Conservation (phyloP, 1,284 basidiomycete species). For the Pseudozyma flocculosa region DNA sequence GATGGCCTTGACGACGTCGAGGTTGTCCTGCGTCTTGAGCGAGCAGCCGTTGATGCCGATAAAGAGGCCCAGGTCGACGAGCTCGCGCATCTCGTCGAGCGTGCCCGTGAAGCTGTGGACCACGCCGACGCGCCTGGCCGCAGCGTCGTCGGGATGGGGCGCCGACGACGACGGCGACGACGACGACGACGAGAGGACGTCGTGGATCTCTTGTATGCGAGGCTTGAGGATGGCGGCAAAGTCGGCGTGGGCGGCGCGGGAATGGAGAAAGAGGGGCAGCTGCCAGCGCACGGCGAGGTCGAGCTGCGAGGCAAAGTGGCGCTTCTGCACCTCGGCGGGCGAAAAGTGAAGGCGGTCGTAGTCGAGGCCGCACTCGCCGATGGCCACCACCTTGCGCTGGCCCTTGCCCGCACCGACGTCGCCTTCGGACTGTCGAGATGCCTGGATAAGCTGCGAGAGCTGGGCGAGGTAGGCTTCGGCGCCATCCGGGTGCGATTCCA, state of each 20-base stretch:
- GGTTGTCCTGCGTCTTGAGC: slow-evolving; percentile 75
- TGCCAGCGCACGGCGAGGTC: slow-evolving; percentile 70
- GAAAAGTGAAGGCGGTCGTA: slow-evolving; percentile 80
- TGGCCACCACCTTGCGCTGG: slow-evolving; percentile 64
- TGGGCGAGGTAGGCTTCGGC: slow-evolving; percentile 69
- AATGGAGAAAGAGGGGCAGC: slow-evolving; percentile 83
- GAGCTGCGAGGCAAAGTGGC: slow-evolving; percentile 73
- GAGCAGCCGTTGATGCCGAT: slow-evolving; percentile 81
- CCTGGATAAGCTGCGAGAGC: slow-evolving; percentile 45
- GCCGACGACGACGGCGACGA: background rate
- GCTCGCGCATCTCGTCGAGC: slow-evolving; percentile 68
- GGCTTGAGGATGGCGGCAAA: slow-evolving; percentile 67
- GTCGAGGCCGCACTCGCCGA: slow-evolving; percentile 86
- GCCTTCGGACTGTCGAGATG: background rate
- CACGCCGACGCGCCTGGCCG: slow-evolving; percentile 60
- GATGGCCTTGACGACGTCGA: slow-evolving; percentile 67
- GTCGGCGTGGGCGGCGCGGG: slow-evolving; percentile 67
- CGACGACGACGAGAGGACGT: too few species aligned
- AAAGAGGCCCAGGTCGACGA: slow-evolving; percentile 62
- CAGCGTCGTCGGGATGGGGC: slow-evolving; percentile 4
- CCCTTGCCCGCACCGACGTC: too few species aligned
- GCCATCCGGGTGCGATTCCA: slow-evolving; percentile 65
- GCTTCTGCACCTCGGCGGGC: slow-evolving; percentile 67
- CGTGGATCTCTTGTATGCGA: slow-evolving; percentile 13
- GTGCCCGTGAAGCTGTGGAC: slow-evolving; percentile 86